Percentiles rank a stretch among this genome's conserved stretches.
These are phyloP conservation scores for Chalaropsis thielavioides DNA, from an alignment of 2,329 filamentous ascomycete species.

Conservation along the genomic window DNA sequence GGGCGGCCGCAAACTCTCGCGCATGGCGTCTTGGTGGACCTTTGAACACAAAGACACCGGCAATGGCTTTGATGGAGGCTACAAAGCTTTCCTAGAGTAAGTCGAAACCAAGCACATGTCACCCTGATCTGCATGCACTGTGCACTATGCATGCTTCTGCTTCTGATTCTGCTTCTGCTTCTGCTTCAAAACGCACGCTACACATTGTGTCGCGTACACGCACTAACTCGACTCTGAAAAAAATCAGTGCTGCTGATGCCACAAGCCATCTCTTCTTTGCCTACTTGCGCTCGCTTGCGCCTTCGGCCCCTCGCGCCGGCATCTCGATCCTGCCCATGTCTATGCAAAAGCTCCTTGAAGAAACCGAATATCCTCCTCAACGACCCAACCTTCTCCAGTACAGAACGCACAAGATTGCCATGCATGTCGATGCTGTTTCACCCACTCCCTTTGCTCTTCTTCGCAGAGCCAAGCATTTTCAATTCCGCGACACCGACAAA, in stretches of 20 bases:
- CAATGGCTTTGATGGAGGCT: conserved; percentile 88
- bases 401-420: conserved; percentile 75
- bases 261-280: conserved; percentile 97
- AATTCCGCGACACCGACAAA: conserved; percentile 78
- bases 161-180: background rate
- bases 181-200: background rate
- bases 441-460: conserved; percentile 86
- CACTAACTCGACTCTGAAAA: conserved; percentile 22
- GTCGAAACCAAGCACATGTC: conserved; percentile 7
- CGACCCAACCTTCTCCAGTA: conserved; percentile 62
- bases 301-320: conserved; percentile 60
- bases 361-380: conserved; percentile 87
- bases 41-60: conserved; percentile 81
- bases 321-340: conserved; percentile 82
- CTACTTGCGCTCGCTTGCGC: conserved; percentile 77
- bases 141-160: background rate
- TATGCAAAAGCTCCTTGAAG: conserved; percentile 75
- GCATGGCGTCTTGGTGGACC: conserved; percentile 96
- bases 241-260: conserved; percentile 79
- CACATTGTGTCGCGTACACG: background rate
- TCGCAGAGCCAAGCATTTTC: conserved; percentile 82
- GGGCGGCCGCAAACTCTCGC: conserved; percentile 81
- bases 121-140: background rate
- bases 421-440: conserved; percentile 92
- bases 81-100: conserved; percentile 64